Evolutionary conservation across 192 early-diverging fungal genomes (phyloP).

Genomic region (Coemansia sp.): DNA sequence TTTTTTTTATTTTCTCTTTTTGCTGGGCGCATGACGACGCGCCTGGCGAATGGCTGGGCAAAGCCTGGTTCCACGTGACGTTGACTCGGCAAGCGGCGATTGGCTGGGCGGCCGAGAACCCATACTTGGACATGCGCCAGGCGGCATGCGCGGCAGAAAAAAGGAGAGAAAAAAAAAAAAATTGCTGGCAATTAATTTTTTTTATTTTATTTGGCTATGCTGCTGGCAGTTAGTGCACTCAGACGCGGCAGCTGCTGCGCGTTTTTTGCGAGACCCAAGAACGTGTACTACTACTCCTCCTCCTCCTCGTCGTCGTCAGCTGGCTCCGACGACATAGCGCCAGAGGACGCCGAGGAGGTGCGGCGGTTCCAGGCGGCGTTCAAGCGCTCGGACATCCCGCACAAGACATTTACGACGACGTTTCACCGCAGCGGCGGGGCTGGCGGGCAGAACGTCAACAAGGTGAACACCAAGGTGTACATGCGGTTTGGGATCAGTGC

Average conservation of each 20-base stretch:
- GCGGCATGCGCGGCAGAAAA: background rate
- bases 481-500: conserved; percentile 71
- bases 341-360: conserved; percentile 50
- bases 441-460: conserved; percentile 95
- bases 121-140: conserved; percentile 9
- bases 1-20: conserved; percentile 21
- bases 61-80: conserved; percentile 13
- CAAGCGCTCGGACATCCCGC: conserved; percentile 63
- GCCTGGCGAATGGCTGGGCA: background rate
- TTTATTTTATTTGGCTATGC: background rate
- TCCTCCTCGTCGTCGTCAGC: background rate
- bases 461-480: conserved; percentile 88
- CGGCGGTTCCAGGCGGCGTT: conserved; percentile 57
- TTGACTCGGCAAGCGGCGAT: conserved; percentile 45
- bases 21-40: background rate
- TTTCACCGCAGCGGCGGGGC: conserved; percentile 82
- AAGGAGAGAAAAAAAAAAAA: background rate
- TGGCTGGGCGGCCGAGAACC: conserved; percentile 24
- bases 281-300: background rate
- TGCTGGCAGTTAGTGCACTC: background rate
- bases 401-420: conserved; percentile 59
- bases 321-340: conserved; percentile 30
- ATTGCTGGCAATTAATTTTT: background rate
- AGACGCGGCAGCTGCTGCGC: background rate
- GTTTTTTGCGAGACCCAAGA: background rate